Evolutionary conservation across 441 rosid species (phyloP).

Genomic region (Euphorbia neoarborescens): DNA sequence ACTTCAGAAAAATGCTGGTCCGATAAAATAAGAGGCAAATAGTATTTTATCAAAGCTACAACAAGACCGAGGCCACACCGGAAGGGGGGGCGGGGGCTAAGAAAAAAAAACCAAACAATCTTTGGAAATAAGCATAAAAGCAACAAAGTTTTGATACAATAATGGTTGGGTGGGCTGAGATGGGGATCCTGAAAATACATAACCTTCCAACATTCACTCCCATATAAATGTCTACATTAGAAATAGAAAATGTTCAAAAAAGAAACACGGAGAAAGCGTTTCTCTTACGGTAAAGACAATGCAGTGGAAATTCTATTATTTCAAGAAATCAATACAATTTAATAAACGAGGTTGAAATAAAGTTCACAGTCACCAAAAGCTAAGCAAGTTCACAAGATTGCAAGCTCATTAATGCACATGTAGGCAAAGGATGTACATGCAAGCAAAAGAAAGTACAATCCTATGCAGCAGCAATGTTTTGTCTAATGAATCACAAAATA

Average conservation of each 20-base stretch:
- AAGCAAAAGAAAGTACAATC: background rate
- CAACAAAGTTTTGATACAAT: background rate
- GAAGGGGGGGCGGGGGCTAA: too few species aligned
- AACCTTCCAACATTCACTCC: background rate
- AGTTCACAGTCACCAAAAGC: background rate
- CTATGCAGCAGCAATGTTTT: background rate
- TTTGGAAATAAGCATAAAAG: background rate
- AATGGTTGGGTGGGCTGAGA: background rate
- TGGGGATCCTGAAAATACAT: background rate
- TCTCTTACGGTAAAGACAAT: background rate
- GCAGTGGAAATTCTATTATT: background rate
- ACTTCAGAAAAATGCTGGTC: background rate
- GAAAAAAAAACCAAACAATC: background rate
- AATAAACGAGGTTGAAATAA: background rate
- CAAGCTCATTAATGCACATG: background rate
- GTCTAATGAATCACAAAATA: background rate
- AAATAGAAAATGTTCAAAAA: background rate
- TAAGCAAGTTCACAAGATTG: background rate
- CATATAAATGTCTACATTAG: background rate
- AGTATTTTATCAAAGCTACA: background rate
- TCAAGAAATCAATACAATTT: conserved; percentile 9
- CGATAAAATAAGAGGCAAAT: background rate
- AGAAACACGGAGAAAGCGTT: background rate
- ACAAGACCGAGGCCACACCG: background rate
- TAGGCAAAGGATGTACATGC: conserved; percentile 2